Percentiles rank a stretch among this genome's conserved stretches.
These are phyloP conservation scores for Septoria linicola DNA, from an alignment of 2,329 filamentous ascomycete genomes.

Conservation along the genomic window DNA sequence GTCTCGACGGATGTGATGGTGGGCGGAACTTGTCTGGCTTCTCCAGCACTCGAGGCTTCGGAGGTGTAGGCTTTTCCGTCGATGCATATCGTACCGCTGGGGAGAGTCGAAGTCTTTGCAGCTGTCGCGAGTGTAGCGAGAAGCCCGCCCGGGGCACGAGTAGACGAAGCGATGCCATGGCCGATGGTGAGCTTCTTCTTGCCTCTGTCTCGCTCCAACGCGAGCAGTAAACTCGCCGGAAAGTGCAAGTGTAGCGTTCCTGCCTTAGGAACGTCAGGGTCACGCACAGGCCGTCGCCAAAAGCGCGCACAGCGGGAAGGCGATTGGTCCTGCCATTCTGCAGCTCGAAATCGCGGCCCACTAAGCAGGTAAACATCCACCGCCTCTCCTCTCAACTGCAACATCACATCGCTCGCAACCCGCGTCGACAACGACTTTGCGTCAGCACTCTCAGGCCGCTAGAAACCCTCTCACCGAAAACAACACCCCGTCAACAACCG, in stretches of 20 bases:
- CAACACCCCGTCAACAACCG: conserved; percentile 19
- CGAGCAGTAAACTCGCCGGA: not conserved
- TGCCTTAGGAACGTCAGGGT: conserved; percentile 6
- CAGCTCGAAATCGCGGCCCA: conserved; percentile 10
- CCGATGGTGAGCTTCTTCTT: not conserved
- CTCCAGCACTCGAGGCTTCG: conserved; percentile 70
- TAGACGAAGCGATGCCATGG: conserved; percentile 15
- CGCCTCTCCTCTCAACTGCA: conserved; percentile 12
- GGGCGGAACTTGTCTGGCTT: conserved; percentile 89
- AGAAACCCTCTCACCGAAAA: not conserved
- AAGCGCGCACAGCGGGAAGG: not conserved
- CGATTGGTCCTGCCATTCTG: conserved; percentile 5
- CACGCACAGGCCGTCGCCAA: not conserved
- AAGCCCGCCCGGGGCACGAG: conserved; percentile 26
- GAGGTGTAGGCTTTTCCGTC: conserved; percentile 37
- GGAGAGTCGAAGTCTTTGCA: conserved; percentile 17
- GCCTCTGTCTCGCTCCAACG: not conserved
- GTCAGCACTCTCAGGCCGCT: conserved; percentile 1
- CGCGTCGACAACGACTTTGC: conserved; percentile 18
- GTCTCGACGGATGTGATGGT: conserved; percentile 77
- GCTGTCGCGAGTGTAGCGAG: conserved; percentile 31
- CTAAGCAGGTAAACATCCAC: conserved; percentile 12
- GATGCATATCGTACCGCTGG: conserved; percentile 34
- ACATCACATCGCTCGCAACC: not conserved
- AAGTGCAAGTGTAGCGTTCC: conserved; percentile 5